phyloP scores from a whole-genome alignment of 2,329 filamentous ascomycete genomes.

The Zymoseptoria pseudotritici region DNA sequence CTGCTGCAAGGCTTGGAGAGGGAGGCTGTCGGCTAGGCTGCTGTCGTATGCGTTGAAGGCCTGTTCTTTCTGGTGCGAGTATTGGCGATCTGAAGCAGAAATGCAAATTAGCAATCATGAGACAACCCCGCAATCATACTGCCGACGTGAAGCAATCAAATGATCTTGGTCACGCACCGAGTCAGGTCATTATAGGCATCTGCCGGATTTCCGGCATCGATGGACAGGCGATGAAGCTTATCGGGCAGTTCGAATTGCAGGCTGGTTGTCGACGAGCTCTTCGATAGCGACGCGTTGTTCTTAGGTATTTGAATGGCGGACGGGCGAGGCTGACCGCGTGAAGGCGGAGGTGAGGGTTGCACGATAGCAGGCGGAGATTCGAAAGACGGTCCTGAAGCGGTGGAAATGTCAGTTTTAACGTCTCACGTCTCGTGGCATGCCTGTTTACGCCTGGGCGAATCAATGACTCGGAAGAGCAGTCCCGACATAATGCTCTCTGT shows the following conservation, averaged over 20 bases:
- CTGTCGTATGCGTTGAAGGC: slow-evolving; percentile 88
- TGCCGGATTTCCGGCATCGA: slow-evolving; percentile 60
- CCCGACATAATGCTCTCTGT: neutral
- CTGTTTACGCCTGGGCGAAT: neutral
- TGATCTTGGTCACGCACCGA: slow-evolving; percentile 51
- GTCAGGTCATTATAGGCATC: slow-evolving; percentile 61
- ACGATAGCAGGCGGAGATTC: slow-evolving; percentile 7
- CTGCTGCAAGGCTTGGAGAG: slow-evolving; percentile 65
- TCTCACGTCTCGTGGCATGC: neutral
- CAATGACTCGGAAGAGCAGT: neutral
- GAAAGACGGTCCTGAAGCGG: neutral
- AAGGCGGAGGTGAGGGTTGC: slow-evolving; percentile 5
- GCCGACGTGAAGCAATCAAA: neutral
- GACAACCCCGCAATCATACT: neutral
- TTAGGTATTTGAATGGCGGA: slow-evolving; percentile 34
- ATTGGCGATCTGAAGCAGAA: slow-evolving; percentile 60
- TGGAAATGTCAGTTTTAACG: neutral
- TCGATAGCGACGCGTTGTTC: slow-evolving; percentile 42
- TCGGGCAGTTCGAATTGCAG: slow-evolving; percentile 49
- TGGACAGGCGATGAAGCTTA: slow-evolving; percentile 58
- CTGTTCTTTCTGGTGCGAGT: slow-evolving; percentile 54
- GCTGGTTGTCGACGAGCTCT: slow-evolving; percentile 27
- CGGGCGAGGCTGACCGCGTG: slow-evolving; percentile 7
- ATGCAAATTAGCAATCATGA: neutral
- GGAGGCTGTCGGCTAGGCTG: slow-evolving; percentile 53